Conservation (phyloP, 1,139 yeast genomes). For the Yamadazyma atmosphaerica region DNA sequence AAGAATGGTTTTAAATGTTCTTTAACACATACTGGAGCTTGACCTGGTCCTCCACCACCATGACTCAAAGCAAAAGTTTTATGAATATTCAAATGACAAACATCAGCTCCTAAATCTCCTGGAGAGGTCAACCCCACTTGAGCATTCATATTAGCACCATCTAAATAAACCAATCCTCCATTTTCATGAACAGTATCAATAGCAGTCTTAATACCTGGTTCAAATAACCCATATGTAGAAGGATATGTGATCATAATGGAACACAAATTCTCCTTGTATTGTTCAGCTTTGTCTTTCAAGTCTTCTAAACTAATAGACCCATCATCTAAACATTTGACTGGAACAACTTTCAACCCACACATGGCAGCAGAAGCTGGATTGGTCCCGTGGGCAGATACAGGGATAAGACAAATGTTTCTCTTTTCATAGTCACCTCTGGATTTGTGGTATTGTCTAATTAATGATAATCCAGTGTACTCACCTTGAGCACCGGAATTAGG, state of each 20-base stretch:
- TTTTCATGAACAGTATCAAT: conserved; percentile 76
- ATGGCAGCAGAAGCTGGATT: conserved; percentile 98
- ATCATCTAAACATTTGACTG: conserved; percentile 80
- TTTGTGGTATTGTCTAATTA: conserved; percentile 76
- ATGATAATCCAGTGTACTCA: conserved; percentile 91
- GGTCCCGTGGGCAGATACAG: conserved; percentile 97
- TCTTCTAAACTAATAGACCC: conserved; percentile 87
- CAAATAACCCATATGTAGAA: conserved; percentile 94
- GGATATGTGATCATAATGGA: conserved; percentile 97
- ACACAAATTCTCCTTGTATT: conserved; percentile 70
- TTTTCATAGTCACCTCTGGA: conserved; percentile 64
- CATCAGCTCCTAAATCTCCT: conserved; percentile 98
- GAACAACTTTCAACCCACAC: conserved; percentile 92
- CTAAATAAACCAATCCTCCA: conserved; percentile 96
- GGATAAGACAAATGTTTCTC: conserved; percentile 88
- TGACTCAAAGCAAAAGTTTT: conserved; percentile 97
- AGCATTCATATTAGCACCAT: conserved; percentile 99
- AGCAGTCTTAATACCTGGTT: conserved; percentile 85
- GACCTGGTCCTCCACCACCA: conserved; percentile 99
- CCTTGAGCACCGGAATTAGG: conserved; percentile 99
- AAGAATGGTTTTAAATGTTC: conserved; percentile 78
- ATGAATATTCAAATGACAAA: conserved; percentile 93
- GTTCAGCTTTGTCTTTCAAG: conserved; percentile 68
- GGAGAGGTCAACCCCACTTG: conserved; percentile 97
- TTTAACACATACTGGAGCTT: conserved; percentile 96